Evolutionary conservation across 306 rosid species (phyloP), one percentile per base, ranked within the genome.

Genomic region (Castanea mollissima): DNA sequence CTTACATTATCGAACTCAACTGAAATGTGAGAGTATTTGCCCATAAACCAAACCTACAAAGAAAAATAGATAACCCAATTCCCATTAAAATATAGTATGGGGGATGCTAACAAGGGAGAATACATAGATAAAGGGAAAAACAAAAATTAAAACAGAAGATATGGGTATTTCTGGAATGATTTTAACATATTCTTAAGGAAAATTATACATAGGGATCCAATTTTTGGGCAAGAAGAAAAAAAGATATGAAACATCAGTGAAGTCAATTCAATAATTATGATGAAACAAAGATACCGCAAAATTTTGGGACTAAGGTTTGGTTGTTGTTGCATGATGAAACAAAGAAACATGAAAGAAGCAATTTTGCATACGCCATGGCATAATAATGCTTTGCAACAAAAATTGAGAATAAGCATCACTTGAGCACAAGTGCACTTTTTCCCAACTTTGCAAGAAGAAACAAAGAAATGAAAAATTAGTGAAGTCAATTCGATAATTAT

Each of bases 21-120:
- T 34, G 98, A 92, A 54, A 93, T 88, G 86, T 93, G 97, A 78
- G 94, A 91, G 81, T 93, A 87, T 82, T 88, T 84, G 5, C 99
- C 98, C 99, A 95, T 95, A 80, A 90, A 93, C 90, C 97, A 88
- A 82, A 93, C 98, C 98, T 95, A 75, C 86, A 92, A 23, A 87
- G 84, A 14, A 82, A 79, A 80, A 73, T 25, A 79, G 62, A 63
- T 14, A 46, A 79, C 46, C 79, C 52, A 81, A 29, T 75, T 76
- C 27, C 34, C 55, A 31, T 60, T 46, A 71, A 62, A 56, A 49
- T 6, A 63, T 58, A 64, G 64, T 55, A 52, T 23, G 55, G 4
- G 74, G n/a, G 72, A 68, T 76, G 68, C 16, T 19, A 25, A 49
- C 5, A 58, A 68, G 51, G 27, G 74, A 59, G 23, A 23, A 23